phyloP scores from a whole-genome alignment of 805 yeast species.

The Kodamaea neixiangensis region DNA sequence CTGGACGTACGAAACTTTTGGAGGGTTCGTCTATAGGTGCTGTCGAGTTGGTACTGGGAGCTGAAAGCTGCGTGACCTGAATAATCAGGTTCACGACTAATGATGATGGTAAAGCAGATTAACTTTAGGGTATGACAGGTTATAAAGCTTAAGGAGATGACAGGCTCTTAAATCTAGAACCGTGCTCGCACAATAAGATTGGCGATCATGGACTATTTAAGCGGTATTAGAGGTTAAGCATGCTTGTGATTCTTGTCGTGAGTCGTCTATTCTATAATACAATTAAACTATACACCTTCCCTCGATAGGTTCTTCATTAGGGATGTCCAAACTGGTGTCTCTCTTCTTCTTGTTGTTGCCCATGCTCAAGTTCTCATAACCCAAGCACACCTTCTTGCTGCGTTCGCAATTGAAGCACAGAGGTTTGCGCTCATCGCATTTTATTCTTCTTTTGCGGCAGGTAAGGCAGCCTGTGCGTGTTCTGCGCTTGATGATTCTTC shows the following conservation, averaged over 20 bases:
- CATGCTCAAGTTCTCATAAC: constrained; percentile 46
- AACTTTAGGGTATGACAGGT: too few species aligned
- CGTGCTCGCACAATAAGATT: too few species aligned
- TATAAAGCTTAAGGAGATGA: too few species aligned
- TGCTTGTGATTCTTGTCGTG: neutral
- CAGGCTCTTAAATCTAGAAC: too few species aligned
- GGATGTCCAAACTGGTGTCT: constrained; percentile 2
- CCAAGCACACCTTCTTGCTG: constrained; percentile 64
- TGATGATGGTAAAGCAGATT: too few species aligned
- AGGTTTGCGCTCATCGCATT: constrained; percentile 76
- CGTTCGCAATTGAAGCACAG: constrained; percentile 68
- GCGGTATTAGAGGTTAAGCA: too few species aligned
- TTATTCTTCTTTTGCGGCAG: constrained; percentile 67
- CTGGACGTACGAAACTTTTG: too few species aligned
- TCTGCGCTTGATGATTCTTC: constrained; percentile 55
- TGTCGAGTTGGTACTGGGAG: too few species aligned
- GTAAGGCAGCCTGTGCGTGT: constrained; percentile 78
- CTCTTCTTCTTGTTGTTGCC: constrained; percentile 6
- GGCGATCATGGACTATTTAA: too few species aligned
- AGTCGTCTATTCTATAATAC: neutral
- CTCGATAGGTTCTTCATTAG: constrained; percentile 3
- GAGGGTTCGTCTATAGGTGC: too few species aligned
- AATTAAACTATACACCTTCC: constrained; percentile 8
- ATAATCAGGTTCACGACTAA: too few species aligned
- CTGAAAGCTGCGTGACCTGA: too few species aligned